Conservation (phyloP, 345 rosid genomes). For the Clausena lansium region DNA sequence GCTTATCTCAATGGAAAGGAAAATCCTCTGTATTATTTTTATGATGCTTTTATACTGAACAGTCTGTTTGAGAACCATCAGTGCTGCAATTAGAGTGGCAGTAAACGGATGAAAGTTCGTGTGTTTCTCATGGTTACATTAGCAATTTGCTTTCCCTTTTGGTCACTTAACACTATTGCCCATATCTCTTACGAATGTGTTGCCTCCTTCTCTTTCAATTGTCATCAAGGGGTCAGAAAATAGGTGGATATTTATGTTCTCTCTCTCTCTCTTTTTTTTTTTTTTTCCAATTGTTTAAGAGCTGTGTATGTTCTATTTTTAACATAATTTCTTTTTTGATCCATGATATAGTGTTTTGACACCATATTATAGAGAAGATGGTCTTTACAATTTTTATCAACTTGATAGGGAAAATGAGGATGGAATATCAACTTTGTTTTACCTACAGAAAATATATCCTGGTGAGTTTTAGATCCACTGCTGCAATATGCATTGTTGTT, state of each 20-base stretch:
- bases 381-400: conserved; percentile 80
- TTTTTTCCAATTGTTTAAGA: background rate
- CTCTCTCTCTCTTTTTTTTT: background rate
- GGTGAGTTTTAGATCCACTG: conserved; percentile 47
- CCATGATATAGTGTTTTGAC: conserved; percentile 72
- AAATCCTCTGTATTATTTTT: background rate
- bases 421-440: conserved; percentile 76
- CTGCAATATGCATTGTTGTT: conserved; percentile 12
- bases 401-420: conserved; percentile 86
- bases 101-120: background rate
- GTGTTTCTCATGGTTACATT: background rate
- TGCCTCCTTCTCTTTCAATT: background rate
- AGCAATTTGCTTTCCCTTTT: background rate
- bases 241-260: background rate
- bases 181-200: background rate
- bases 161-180: background rate
- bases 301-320: conserved; percentile 14
- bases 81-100: background rate
- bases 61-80: background rate
- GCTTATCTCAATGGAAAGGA: conserved; percentile 6
- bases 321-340: conserved; percentile 26
- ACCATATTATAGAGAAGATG: conserved; percentile 83
- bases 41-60: background rate
- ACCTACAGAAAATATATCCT: conserved; percentile 85
- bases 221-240: no score